Percentiles rank a stretch among this genome's conserved stretches.
phyloP scores from a whole-genome alignment of 345 rosid genomes.

The Draba incana region DNA sequence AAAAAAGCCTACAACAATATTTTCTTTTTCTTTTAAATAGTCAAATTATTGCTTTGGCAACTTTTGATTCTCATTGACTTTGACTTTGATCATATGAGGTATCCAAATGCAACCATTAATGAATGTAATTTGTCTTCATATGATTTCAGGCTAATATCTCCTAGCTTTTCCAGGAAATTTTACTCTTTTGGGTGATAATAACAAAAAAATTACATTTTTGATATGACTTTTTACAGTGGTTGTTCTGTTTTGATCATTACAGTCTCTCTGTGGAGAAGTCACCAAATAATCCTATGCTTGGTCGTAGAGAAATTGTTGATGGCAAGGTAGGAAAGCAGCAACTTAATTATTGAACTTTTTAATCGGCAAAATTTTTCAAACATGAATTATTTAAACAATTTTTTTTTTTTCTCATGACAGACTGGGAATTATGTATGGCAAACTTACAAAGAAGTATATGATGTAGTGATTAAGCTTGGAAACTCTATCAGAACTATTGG shows the following conservation, averaged over 20 bases:
- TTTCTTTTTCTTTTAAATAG: background rate
- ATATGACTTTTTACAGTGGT: background rate
- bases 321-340: conserved; percentile 59
- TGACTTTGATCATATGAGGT: background rate
- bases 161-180: background rate
- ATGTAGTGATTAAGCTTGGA: conserved; percentile 79
- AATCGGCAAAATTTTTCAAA: no score
- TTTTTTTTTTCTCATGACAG: conserved; percentile 43
- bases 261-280: conserved; percentile 59
- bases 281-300: conserved; percentile 88
- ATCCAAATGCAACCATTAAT: background rate
- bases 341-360: background rate
- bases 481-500: conserved; percentile 83
- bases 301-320: conserved; percentile 71
- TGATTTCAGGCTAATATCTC: background rate
- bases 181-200: background rate
- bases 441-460: conserved; percentile 79
- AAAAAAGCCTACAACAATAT: conserved; percentile 1
- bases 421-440: conserved; percentile 88
- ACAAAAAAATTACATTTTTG: background rate
- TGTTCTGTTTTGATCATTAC: conserved; percentile 25
- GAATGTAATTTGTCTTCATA: background rate
- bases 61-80: background rate
- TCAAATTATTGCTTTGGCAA: conserved; percentile 6
- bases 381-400: no score